Base-by-base conservation (phyloP, 371 early-diverging fungal species). In the Mucor piriformis region DNA sequence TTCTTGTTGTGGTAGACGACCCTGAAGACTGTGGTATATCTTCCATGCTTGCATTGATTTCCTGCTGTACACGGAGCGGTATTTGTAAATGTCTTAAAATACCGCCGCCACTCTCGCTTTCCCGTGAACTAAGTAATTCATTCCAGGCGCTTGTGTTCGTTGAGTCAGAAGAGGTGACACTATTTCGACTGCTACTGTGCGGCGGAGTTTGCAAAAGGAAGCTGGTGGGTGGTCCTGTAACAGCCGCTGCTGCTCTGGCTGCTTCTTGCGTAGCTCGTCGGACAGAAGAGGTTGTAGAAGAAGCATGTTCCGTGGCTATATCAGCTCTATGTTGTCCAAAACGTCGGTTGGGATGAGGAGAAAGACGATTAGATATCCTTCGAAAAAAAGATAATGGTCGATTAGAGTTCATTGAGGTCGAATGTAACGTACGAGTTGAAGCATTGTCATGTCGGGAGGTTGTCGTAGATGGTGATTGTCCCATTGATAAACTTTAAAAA, bases 391-490 rank as follows among this genome's bases (percentile, higher is more conserved):
- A 59, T 0, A 46, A 6, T 13, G 54, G 63, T 40, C 50, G 58
- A 42, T 54, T 49, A 3, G 67, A 67, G 24, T 7, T 20, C 27
- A 62, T 51, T 6, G 67, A 67, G 24, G 50, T 55, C 13, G 67
- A 67, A 40, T 67, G 67, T 47, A 67, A 55, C 34, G 67, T 67
- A 13, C 59, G 58, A 35, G 59, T 63, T 2, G 67, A 67, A 6
- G 63, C 63, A 52, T 67, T 55, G 43, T 67, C 67, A 46, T 55
- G 67, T 40, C 50, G 16, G 2, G 21, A 21, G 1, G 33, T n/a
- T 43, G 33, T 21, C 20, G 58, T 6, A 24, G 61, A 50, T 35
- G 63, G 54, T 47, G 54, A 55, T 44, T 61, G 62, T 2, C 62
- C 62, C 62, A 61, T 61, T 47, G 11, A 37, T 4, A n/a, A 37